Base-by-base conservation (phyloP, 2,329 filamentous ascomycete species). In the Sclerotinia minor region DNA sequence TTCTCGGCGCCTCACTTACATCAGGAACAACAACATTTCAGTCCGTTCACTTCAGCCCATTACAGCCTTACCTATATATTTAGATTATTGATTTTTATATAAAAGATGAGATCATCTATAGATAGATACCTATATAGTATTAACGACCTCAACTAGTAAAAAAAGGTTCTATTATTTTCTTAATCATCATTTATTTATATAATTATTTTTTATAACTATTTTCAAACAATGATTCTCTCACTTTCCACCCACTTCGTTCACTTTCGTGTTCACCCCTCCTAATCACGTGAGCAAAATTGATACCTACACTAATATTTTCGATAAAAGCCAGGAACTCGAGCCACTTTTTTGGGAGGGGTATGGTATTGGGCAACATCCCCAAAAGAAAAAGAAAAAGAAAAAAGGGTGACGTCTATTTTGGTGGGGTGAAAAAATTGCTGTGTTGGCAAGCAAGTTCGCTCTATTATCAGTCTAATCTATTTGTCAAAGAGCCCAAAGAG, bases 1-100 rank as follows among this genome's bases (percentile, higher is more conserved):
- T 65, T 65, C 64, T 55, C 41, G 41, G 26, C 41, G 44, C 24
- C 49, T 60, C 57, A 24, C 19, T 60, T 60, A 24, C 26, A 47
- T 60, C 26, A 38, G 32, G 52, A 21, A 60, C 32, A 21, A 21
- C 13, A 15, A n/a, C n/a, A 38, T 41, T 41, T 41, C 38, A 41
- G 13, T 13, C 38, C 38, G 15, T n/a, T n/a, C n/a, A n/a, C n/a
- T 41, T 17, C 38, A 41, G 13, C 38, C 38, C 38, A 15, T 41
- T 15, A 45, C 57, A 32, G 57, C 57, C 57, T 47, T 38, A 13
- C 8, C 2, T 38, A 38, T 38, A 38, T 38, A n/a, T n/a, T n/a
- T n/a, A n/a, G n/a, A n/a, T n/a, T n/a, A n/a, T n/a, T n/a, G n/a
- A 13, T 38, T 38, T 38, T 38, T 38, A 38, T 38, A 38, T 38